phyloP scores from a whole-genome alignment of 805 yeast genomes.

The Starmerella asiatica region DNA sequence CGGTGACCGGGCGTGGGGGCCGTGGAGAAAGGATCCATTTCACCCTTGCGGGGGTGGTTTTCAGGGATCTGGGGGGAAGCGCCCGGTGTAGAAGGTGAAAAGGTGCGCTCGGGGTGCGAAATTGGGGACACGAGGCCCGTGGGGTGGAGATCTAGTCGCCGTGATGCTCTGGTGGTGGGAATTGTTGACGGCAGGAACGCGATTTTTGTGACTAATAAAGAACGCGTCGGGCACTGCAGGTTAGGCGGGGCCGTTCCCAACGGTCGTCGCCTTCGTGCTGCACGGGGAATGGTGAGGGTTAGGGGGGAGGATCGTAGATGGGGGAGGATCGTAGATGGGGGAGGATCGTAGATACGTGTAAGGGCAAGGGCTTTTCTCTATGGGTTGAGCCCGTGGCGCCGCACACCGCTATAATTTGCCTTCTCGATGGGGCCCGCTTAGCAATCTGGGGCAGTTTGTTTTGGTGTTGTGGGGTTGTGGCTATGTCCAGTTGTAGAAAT shows the following conservation, averaged over 20 bases:
- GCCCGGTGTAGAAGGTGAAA: neutral
- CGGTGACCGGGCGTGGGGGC: constrained; percentile 3
- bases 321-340: neutral
- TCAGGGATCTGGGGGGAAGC: neutral
- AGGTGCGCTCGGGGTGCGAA: neutral
- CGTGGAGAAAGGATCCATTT: constrained; percentile 14
- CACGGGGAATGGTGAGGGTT: neutral
- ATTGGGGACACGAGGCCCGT: neutral
- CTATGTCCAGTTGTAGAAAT: too few relatives aligned
- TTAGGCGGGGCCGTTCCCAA: neutral
- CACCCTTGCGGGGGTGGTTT: neutral
- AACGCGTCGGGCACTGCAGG: neutral
- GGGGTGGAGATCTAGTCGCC: neutral
- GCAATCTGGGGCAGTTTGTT: too few relatives aligned
- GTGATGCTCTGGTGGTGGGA: neutral
- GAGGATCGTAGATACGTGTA: neutral
- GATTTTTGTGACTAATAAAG: constrained; percentile 1
- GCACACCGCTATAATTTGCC: too few relatives aligned
- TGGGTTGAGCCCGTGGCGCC: too few relatives aligned
- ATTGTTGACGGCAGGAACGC: constrained; percentile 1
- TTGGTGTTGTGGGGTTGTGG: too few relatives aligned
- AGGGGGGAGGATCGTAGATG: neutral
- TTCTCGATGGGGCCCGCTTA: too few relatives aligned
- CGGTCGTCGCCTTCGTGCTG: neutral
- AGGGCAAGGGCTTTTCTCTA: too few relatives aligned